Conservation (phyloP, 768 basidiomycete species). For the Chlorophyllum brunneum region DNA sequence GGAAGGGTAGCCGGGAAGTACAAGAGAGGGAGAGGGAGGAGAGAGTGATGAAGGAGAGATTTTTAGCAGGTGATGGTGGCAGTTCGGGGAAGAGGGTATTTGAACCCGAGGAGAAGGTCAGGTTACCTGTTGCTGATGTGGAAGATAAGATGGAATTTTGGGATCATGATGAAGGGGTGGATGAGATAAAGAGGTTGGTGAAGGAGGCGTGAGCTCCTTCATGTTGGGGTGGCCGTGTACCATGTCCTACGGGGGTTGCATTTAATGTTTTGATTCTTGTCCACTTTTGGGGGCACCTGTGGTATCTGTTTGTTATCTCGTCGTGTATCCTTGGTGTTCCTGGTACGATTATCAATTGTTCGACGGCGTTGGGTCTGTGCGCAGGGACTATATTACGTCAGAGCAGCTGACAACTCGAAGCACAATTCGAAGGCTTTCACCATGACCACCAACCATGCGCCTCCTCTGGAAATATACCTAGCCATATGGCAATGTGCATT, state of each 20-base stretch:
- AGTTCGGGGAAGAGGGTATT: constrained; percentile 16
- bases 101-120: constrained; percentile 12
- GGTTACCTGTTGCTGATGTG: constrained; percentile 15
- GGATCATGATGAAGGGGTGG: constrained; percentile 68
- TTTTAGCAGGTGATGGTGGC: constrained; percentile 26
- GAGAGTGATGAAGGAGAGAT: constrained; percentile 38
- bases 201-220: constrained; percentile 57
- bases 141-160: constrained; percentile 44
- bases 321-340: neutral
- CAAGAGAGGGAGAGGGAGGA: constrained; percentile 53
- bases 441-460: neutral
- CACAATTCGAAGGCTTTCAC: neutral
- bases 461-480: neutral
- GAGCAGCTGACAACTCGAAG: no score
- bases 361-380: no score
- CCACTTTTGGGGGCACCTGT: no score
- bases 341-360: neutral
- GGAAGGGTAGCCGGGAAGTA: constrained; percentile 71
- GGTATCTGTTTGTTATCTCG: neutral
- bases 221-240: no score
- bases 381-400: no score
- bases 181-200: constrained; percentile 62
- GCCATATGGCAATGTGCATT: neutral
- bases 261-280: no score
- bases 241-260: no score